Conservation (phyloP, 1,284 basidiomycete genomes). For the Puccinia sorghi region DNA sequence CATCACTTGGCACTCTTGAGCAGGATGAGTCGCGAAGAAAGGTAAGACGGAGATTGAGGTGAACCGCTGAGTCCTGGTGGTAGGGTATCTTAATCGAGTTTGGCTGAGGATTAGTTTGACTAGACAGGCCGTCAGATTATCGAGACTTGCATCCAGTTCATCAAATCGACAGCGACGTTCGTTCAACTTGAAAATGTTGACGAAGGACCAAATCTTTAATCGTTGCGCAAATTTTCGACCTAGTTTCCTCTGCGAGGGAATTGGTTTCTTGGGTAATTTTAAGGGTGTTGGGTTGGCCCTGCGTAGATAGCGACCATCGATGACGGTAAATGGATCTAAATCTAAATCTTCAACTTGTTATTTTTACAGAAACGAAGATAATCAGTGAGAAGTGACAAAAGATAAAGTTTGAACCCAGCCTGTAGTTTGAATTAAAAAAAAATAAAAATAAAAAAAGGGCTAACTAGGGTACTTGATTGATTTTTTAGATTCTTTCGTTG, state of each 20-base stretch:
- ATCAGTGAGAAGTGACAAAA: no score
- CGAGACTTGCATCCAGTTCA: slow-evolving; percentile 5
- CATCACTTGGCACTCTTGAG: slow-evolving; percentile 23
- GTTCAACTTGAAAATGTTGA: slow-evolving; percentile 41
- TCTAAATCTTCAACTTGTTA: slow-evolving; percentile 43
- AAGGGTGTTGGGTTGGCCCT: neutral
- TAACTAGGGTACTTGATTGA: slow-evolving; percentile 46
- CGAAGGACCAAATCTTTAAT: slow-evolving; percentile 42
- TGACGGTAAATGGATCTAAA: slow-evolving; percentile 38
- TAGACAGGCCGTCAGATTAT: slow-evolving; percentile 12
- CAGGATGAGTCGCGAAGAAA: slow-evolving; percentile 18
- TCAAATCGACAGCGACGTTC: slow-evolving; percentile 29
- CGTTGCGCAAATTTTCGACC: slow-evolving; percentile 14
- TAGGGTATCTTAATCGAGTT: slow-evolving; percentile 27
- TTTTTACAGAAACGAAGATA: neutral
- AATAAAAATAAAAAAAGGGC: no score
- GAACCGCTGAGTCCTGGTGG: neutral
- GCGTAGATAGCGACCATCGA: slow-evolving; percentile 40
- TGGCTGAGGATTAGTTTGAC: slow-evolving; percentile 23
- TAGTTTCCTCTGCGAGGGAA: neutral
- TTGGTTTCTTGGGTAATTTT: slow-evolving; percentile 32
- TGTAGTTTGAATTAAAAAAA: no score
- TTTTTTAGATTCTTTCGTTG: slow-evolving; percentile 30
- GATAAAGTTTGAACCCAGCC: no score
- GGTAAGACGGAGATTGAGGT: slow-evolving; percentile 30